phyloP scores from a whole-genome alignment of 2,329 filamentous ascomycete genomes.

The Penicillium vulpinum region DNA sequence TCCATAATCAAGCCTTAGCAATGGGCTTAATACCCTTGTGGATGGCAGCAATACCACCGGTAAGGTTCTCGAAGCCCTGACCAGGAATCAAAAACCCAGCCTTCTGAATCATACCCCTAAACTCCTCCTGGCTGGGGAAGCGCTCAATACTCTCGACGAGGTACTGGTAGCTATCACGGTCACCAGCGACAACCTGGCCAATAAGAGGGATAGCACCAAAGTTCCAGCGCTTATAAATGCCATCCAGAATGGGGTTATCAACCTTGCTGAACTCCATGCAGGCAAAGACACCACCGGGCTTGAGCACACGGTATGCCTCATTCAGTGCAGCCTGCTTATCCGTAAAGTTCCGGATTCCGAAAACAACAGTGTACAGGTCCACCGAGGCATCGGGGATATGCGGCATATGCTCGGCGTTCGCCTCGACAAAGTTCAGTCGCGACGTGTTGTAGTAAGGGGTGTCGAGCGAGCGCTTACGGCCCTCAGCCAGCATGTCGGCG shows the following conservation, averaged over 20 bases:
- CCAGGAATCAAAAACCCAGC: constrained; percentile 86
- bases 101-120: constrained; percentile 58
- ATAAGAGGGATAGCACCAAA: constrained; percentile 93
- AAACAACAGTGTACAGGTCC: constrained; percentile 95
- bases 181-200: constrained; percentile 89
- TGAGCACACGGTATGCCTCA: constrained; percentile 84
- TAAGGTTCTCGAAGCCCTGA: constrained; percentile 84
- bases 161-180: constrained; percentile 96
- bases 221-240: constrained; percentile 91
- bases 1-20: constrained; percentile 12
- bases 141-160: constrained; percentile 95
- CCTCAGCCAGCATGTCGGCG: constrained; percentile 87
- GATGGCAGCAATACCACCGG: constrained; percentile 88
- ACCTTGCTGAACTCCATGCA: constrained; percentile 95
- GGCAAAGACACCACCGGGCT: constrained; percentile 92
- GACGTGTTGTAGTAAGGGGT: constrained; percentile 59
- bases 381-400: constrained; percentile 68
- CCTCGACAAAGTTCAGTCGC: constrained; percentile 74
- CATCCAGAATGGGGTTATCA: constrained; percentile 73
- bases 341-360: constrained; percentile 96
- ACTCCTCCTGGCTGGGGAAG: constrained; percentile 84
- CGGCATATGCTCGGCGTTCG: constrained; percentile 78
- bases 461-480: constrained; percentile 70
- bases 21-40: constrained; percentile 90
- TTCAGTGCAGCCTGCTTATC: constrained; percentile 79